Evolutionary conservation across 176 grass and related monocot genomes (phyloP).

Genomic region (Panicum miliaceum): DNA sequence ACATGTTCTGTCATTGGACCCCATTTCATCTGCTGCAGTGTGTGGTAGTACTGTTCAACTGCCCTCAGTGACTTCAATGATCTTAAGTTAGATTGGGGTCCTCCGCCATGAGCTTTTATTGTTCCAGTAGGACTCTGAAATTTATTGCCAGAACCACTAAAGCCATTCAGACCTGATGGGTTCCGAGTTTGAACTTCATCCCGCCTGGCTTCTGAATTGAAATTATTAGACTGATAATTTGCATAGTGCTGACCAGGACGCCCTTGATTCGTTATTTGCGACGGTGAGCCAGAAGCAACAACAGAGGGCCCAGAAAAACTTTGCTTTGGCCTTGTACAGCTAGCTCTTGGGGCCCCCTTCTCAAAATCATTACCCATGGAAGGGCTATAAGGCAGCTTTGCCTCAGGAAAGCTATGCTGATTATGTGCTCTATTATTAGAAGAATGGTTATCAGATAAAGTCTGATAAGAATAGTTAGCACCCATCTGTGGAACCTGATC

Average conservation of each 20-base stretch:
- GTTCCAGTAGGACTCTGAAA: constrained; percentile 48
- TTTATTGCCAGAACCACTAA: constrained; percentile 56
- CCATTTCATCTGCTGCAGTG: constrained; percentile 87
- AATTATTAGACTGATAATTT: constrained; percentile 59
- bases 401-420: constrained; percentile 50
- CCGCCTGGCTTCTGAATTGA: constrained; percentile 56
- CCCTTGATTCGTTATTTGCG: constrained; percentile 62
- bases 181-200: constrained; percentile 48
- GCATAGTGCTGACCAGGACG: constrained; percentile 42
- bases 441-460: constrained; percentile 42
- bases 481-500: constrained; percentile 35
- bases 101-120: constrained; percentile 54
- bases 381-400: constrained; percentile 42
- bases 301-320: constrained; percentile 52
- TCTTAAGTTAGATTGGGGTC: constrained; percentile 53
- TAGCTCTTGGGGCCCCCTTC: constrained; percentile 47
- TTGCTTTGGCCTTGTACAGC: constrained; percentile 56
- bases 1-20: constrained; percentile 72
- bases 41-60: constrained; percentile 86
- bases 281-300: constrained; percentile 43
- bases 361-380: constrained; percentile 43
- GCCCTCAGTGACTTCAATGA: constrained; percentile 59
- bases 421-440: constrained; percentile 51
- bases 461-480: constrained; percentile 50
- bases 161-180: constrained; percentile 33